Evolutionary conservation across 2,329 filamentous ascomycete species (phyloP), one percentile per base, ranked within the genome.

Genomic region (Magnaporthiopsis incrustans): DNA sequence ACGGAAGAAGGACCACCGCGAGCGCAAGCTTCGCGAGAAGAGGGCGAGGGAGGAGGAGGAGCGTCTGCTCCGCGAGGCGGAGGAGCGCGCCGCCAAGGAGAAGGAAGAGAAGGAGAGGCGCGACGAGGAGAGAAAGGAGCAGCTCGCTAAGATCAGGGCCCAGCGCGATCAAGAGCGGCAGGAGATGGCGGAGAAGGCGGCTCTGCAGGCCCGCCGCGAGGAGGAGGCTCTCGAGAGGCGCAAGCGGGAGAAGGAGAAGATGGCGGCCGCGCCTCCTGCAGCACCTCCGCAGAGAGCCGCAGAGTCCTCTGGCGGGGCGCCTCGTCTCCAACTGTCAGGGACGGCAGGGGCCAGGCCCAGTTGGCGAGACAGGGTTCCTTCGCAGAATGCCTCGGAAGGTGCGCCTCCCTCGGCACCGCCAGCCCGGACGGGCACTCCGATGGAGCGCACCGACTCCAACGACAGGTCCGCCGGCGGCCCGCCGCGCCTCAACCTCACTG

Each of bases 1-100:
- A 68, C 91, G 95, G 72, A 88, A 92, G 78, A 94, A 92, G 83
- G 92, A 97, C 76, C 87, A 90, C 72, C 89, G 90, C 70, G 94
- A 97, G 73, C 86, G 87, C 70, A 89, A 89, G 76, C 84, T 91
- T 64, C 87, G 89, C 64, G 92, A 97, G 84, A 92, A 88, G 80
- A 84, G 86, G 65, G 92, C 96, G 78, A 85, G 83, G 62, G 93
- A 97, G 76, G 93, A 95, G 76, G 87, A 87, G 73, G 93, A 97
- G 79, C 86, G 88, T 64, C 84, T 84, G 68, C 82, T 88, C 65
- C 85, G 83, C 66, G 95, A 98, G 76, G 92, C 95, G 71, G 92
- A 96, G 76, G 94, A 97, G 82, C 88, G 89, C 69, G 83, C 85
- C 67, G 85, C 84, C 63, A 85, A 81, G 65, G 95, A 98, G 77